Percentiles rank a stretch among this genome's conserved stretches.
Conservation (phyloP, 805 yeast species). For the Candida ovalis region DNA sequence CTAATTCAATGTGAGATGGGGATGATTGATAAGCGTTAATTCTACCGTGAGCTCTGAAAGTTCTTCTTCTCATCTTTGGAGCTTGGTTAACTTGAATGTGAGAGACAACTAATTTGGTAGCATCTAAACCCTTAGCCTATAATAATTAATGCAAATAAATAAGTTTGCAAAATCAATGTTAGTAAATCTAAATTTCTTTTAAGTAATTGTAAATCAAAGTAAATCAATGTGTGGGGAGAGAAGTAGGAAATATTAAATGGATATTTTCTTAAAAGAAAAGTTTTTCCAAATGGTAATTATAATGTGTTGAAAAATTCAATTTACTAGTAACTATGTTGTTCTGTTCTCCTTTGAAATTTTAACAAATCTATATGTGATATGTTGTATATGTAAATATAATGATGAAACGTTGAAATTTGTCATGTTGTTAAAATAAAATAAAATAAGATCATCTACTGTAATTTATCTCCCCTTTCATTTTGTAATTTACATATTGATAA, state of each 20-base stretch:
- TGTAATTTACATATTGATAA: too few species aligned
- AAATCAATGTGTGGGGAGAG: not conserved
- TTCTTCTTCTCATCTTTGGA: slow-evolving; percentile 99
- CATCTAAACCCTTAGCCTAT: slow-evolving; percentile 92
- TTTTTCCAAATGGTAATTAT: not conserved
- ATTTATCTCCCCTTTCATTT: too few species aligned
- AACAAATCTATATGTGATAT: too few species aligned
- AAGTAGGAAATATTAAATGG: not conserved
- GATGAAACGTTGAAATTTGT: too few species aligned
- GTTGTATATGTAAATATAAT: not conserved
- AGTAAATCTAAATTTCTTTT: slow-evolving; percentile 8
- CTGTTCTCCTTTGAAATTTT: not conserved
- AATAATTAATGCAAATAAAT: slow-evolving; percentile 13
- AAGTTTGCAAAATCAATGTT: slow-evolving; percentile 11
- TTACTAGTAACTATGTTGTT: too few species aligned
- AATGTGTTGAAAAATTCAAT: too few species aligned
- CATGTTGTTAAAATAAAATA: too few species aligned
- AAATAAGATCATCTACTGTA: too few species aligned
- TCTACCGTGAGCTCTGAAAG: slow-evolving; percentile 99
- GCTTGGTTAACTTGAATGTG: slow-evolving; percentile 99
- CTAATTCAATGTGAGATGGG: slow-evolving; percentile 98
- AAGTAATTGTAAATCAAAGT: not conserved
- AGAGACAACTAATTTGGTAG: slow-evolving; percentile 86
- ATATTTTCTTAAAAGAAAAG: not conserved
- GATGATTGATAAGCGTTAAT: slow-evolving; percentile 98